These are phyloP conservation scores for Chlorella sorokiniana DNA, from an alignment of 139 green algal genomes.

Conservation along the genomic window DNA sequence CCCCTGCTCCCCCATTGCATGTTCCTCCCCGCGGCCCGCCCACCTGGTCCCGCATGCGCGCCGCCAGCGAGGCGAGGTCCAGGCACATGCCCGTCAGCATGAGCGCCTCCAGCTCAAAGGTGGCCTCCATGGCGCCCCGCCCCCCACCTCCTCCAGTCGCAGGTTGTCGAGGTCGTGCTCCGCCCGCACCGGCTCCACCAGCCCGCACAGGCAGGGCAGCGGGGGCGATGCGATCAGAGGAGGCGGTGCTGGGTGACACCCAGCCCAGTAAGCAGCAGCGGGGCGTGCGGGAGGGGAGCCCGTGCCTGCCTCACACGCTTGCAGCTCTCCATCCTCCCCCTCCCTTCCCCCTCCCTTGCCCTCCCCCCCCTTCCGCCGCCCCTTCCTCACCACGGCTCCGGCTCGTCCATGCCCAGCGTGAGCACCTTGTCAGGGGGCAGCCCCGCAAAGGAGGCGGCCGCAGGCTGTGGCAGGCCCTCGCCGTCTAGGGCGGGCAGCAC, in stretches of 20 bases:
- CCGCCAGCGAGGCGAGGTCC: slow-evolving; percentile 50
- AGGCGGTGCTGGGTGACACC: background rate
- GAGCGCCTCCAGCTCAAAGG: slow-evolving; percentile 93
- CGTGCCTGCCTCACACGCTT: no score
- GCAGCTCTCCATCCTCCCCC: no score
- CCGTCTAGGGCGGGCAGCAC: slow-evolving; percentile 47
- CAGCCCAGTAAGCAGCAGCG: no score
- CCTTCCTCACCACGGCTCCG: slow-evolving; percentile 77
- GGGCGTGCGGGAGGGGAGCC: no score
- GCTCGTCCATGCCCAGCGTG: slow-evolving; percentile 92
- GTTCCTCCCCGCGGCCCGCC: no score
- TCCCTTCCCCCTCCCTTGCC: background rate
- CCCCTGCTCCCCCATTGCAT: background rate
- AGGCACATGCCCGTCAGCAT: slow-evolving; percentile 90
- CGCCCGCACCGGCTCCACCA: slow-evolving; percentile 79
- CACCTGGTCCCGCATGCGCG: slow-evolving; percentile 39
- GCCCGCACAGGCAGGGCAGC: slow-evolving; percentile 12
- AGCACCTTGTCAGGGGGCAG: slow-evolving; percentile 76
- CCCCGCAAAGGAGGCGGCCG: slow-evolving; percentile 58
- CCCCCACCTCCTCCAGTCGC: slow-evolving; percentile 71
- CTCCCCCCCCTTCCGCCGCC: background rate
- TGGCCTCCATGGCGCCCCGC: slow-evolving; percentile 56
- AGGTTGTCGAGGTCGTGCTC: slow-evolving; percentile 95
- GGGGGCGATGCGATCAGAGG: background rate
- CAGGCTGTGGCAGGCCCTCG: slow-evolving; percentile 14